Conservation (phyloP, 306 rosid species). For the Vigna mungo region DNA sequence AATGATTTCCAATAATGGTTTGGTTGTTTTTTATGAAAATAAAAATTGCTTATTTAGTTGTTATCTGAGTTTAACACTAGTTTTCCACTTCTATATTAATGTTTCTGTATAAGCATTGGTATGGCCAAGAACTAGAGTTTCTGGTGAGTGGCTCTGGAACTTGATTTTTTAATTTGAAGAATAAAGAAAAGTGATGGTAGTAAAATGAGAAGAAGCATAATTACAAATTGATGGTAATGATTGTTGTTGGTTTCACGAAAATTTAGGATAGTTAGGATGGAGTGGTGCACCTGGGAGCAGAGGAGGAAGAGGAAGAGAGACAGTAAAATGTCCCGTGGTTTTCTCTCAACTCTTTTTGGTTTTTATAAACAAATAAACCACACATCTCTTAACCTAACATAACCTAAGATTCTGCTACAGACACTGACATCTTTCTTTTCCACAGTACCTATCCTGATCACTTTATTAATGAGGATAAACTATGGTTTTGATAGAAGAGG, state of each 20-base stretch:
- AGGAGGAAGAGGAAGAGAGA: not conserved
- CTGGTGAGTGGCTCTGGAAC: not conserved
- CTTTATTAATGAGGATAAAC: slow-evolving; percentile 51
- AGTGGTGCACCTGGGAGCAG: slow-evolving; percentile 59
- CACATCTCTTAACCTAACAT: too few relatives aligned
- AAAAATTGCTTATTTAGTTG: not conserved
- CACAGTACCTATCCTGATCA: not conserved
- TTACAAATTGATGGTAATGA: slow-evolving; percentile 42
- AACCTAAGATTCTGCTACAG: slow-evolving; percentile 42
- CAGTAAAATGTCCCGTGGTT: slow-evolving; percentile 50
- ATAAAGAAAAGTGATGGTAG: too few relatives aligned
- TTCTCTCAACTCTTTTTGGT: slow-evolving; percentile 29
- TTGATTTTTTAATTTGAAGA: not conserved
- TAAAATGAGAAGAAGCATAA: not conserved
- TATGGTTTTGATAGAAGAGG: too few relatives aligned
- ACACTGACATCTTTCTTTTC: slow-evolving; percentile 47
- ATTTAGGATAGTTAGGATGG: slow-evolving; percentile 45
- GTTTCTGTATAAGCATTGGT: too few relatives aligned
- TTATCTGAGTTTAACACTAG: too few relatives aligned
- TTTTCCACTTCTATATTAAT: too few relatives aligned
- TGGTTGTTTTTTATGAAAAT: not conserved
- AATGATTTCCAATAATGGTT: not conserved
- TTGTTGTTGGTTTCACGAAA: slow-evolving; percentile 45
- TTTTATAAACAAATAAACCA: not conserved
- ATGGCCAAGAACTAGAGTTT: not conserved